phyloP scores from a whole-genome alignment of 2,329 filamentous ascomycete species.

The Remersonia thermophila region DNA sequence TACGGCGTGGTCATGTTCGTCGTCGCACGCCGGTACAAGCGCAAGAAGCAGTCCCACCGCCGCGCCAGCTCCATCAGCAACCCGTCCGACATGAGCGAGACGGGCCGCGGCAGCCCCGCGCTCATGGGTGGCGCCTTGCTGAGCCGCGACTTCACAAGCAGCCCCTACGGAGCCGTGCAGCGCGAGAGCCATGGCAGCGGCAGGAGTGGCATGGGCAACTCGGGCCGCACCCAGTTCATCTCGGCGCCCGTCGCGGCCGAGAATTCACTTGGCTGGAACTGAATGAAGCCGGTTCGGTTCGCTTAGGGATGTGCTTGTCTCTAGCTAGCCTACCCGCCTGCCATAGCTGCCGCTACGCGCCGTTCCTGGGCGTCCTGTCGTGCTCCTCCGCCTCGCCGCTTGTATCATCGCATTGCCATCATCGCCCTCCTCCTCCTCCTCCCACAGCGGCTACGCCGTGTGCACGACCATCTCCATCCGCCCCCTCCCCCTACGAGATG shows the following conservation, averaged over 20 bases:
- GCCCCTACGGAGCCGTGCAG: constrained; percentile 36
- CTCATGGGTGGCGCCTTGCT: constrained; percentile 60
- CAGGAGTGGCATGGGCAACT: constrained; percentile 39
- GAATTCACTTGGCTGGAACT: constrained; percentile 95
- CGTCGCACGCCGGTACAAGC: constrained; percentile 79
- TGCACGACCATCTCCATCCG: no score
- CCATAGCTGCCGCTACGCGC: no score
- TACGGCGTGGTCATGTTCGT: constrained; percentile 94
- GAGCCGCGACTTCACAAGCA: constrained; percentile 41
- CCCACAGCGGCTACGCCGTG: no score
- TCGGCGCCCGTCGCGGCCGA: constrained; percentile 84
- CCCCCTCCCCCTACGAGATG: no score
- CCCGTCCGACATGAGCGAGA: constrained; percentile 42
- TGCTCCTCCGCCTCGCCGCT: no score
- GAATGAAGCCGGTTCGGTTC: no score
- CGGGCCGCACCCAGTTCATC: constrained; percentile 53
- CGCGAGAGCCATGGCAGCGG: constrained; percentile 49
- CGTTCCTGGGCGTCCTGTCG: no score
- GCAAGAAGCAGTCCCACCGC: constrained; percentile 65
- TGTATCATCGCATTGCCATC: no score
- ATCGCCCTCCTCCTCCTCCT: no score
- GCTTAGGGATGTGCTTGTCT: no score
- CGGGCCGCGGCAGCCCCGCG: constrained; percentile 42
- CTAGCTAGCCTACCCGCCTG: no score
- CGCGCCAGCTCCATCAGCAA: constrained; percentile 62